A percentile compares a stretch with the other conserved stretches of the same genome.
Conservation (phyloP, 805 yeast genomes). For the Nakazawaea pomicola region DNA sequence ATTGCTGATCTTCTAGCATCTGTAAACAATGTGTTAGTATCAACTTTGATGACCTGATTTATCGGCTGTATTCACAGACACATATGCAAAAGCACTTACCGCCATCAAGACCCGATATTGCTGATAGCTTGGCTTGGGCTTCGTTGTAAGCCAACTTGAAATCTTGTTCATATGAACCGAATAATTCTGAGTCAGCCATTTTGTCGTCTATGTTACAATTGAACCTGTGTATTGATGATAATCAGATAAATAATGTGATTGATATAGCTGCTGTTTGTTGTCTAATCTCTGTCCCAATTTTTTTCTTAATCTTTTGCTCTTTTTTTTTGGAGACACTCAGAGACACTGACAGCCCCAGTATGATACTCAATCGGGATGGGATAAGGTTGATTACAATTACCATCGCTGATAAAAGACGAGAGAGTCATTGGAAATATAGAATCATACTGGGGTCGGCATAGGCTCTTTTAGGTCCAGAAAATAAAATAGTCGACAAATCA, state of each 20-base stretch:
- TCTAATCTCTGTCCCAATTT: neutral
- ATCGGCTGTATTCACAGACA: no score
- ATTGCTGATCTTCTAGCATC: conserved; percentile 50
- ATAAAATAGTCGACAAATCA: no score
- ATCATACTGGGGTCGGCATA: no score
- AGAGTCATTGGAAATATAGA: no score
- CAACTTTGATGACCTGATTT: neutral
- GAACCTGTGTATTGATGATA: neutral
- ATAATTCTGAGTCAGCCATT: conserved; percentile 38
- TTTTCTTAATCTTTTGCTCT: neutral
- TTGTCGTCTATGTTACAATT: neutral
- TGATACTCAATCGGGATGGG: neutral
- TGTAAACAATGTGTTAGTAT: neutral
- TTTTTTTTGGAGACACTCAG: neutral
- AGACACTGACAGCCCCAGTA: neutral
- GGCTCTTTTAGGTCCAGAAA: no score
- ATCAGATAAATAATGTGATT: no score
- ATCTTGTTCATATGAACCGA: conserved; percentile 64
- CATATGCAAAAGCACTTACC: conserved; percentile 23
- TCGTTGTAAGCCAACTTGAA: conserved; percentile 66
- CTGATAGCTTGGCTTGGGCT: conserved; percentile 58
- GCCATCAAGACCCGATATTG: conserved; percentile 43
- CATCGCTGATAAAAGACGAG: neutral
- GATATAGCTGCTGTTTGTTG: neutral
- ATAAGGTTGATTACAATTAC: neutral